Evolutionary conservation across 495 filamentous ascomycete species (phyloP).

Genomic region (Penicillium roqueforti): DNA sequence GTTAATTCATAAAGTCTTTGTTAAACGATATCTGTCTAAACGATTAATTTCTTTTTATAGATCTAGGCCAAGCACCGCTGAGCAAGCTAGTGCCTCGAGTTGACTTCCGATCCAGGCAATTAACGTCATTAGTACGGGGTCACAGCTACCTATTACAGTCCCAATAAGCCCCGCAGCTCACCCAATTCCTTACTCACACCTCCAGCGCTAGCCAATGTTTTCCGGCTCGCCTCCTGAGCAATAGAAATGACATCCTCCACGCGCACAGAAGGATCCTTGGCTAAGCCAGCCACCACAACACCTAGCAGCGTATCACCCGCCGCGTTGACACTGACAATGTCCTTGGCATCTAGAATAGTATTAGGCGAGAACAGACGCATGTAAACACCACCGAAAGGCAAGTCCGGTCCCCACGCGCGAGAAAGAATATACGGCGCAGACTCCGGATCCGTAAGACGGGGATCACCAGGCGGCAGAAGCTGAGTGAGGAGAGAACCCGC

Average conservation of each 20-base stretch:
- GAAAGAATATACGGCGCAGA: constrained; percentile 65
- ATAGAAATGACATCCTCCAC: constrained; percentile 43
- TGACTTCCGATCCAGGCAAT: too few relatives aligned
- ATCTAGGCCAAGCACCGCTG: too few relatives aligned
- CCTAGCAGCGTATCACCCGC: constrained; percentile 92
- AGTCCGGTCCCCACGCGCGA: constrained; percentile 45
- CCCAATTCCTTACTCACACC: constrained; percentile 54
- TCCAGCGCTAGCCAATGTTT: constrained; percentile 68
- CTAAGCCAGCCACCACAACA: constrained; percentile 66
- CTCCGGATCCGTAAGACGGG: constrained; percentile 55
- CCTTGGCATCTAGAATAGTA: constrained; percentile 52
- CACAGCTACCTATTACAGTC: constrained; percentile 1
- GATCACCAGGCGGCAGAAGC: constrained; percentile 60
- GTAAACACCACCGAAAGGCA: constrained; percentile 71
- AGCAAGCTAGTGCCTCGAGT: too few relatives aligned
- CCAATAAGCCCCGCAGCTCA: constrained; percentile 12
- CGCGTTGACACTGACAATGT: constrained; percentile 86
- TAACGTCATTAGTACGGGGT: not conserved
- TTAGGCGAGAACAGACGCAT: constrained; percentile 73
- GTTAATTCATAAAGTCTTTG: too few relatives aligned
- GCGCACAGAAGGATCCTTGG: constrained; percentile 21
- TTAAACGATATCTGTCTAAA: too few relatives aligned
- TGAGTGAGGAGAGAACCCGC: constrained; percentile 75
- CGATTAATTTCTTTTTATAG: too few relatives aligned
- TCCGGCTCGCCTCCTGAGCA: constrained; percentile 68